Conservation (phyloP, 2,329 filamentous ascomycete species). For the Bretziella fagacearum region DNA sequence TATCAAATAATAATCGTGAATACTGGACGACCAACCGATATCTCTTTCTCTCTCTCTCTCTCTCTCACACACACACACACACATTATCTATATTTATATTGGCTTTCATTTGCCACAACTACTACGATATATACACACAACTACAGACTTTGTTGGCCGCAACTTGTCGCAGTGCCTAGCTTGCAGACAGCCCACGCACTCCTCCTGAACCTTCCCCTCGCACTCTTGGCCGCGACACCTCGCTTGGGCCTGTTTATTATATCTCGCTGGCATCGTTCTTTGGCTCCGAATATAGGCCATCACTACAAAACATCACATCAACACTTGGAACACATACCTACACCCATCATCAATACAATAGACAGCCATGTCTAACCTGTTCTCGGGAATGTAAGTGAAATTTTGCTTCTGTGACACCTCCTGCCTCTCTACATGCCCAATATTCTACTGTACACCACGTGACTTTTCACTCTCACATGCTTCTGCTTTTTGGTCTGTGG, state of each 20-base stretch:
- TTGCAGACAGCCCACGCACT: not conserved
- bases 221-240: not conserved
- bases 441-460: not conserved
- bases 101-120: no score
- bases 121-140: no score
- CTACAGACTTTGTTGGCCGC: not conserved
- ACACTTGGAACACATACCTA: not conserved
- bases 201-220: constrained; percentile 8
- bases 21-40: no score
- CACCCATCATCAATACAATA: not conserved
- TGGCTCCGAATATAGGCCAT: not conserved
- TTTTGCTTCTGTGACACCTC: not conserved
- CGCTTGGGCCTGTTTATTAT: constrained; percentile 4
- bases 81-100: no score
- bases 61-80: no score
- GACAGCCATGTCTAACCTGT: constrained; percentile 39
- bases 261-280: not conserved
- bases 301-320: not conserved
- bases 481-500: no score
- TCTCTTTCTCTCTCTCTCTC: no score
- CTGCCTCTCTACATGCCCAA: constrained; percentile 14
- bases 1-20: no score
- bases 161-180: not conserved
- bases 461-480: no score
- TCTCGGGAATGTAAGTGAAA: constrained; percentile 42